These are phyloP conservation scores for Gracilaria domingensis DNA, from an alignment of 23 red algal genomes.

Conservation along the genomic window DNA sequence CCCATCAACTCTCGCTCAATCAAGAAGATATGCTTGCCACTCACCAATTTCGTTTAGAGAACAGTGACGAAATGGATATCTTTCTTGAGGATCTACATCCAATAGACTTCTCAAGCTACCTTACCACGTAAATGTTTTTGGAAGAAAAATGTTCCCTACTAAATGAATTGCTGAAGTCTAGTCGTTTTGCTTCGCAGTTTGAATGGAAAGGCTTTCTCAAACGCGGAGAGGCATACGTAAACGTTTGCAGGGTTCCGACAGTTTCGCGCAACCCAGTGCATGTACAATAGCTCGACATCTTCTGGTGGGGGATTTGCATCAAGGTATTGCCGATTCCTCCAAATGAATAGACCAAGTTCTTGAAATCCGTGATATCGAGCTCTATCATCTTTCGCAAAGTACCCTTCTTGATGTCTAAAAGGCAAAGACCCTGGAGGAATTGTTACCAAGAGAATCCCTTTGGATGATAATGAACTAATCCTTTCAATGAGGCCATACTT, in stretches of 20 bases:
- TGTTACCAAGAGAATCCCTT: not conserved
- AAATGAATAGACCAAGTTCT: slow-evolving; percentile 11
- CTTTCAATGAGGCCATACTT: not conserved
- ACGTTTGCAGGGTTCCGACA: not conserved
- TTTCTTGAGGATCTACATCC: too few relatives aligned
- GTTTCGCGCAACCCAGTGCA: not conserved
- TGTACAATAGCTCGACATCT: slow-evolving; percentile 1
- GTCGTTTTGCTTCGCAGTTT: too few relatives aligned
- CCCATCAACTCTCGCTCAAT: too few relatives aligned
- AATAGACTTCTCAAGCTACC: too few relatives aligned
- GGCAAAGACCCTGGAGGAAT: not conserved
- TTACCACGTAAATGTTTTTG: too few relatives aligned
- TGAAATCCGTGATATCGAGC: not conserved
- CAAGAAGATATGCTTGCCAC: too few relatives aligned
- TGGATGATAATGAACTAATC: not conserved
- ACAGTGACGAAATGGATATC: too few relatives aligned
- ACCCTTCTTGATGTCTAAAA: not conserved
- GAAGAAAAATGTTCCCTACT: too few relatives aligned
- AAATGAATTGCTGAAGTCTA: too few relatives aligned
- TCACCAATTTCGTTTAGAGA: too few relatives aligned
- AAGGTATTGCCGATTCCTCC: slow-evolving; percentile 9
- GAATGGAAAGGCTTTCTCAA: slow-evolving; percentile 10
- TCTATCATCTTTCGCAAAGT: not conserved
- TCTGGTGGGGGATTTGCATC: slow-evolving; percentile 3
- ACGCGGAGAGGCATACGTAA: not conserved